These are phyloP conservation scores for Acacia acuminata DNA, from an alignment of 306 rosid species.

Conservation along the genomic window DNA sequence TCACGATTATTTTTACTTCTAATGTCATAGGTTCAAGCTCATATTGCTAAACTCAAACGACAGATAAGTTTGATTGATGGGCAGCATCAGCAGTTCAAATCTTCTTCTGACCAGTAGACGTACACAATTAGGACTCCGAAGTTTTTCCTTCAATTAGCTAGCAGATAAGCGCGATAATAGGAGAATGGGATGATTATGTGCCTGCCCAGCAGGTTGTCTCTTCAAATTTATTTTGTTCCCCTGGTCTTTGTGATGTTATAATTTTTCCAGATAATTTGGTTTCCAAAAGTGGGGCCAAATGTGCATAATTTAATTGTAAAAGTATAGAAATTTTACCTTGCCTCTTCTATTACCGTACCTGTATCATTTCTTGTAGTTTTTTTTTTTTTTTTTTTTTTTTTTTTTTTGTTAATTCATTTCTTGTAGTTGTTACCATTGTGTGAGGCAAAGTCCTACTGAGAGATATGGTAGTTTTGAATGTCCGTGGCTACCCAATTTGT, in stretches of 20 bases:
- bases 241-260: background rate
- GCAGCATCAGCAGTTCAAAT: slow-evolving; percentile 40
- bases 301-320: background rate
- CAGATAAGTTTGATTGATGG: slow-evolving; percentile 47
- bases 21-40: slow-evolving; percentile 50
- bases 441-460: background rate
- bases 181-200: background rate
- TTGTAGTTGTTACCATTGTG: background rate
- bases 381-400: too few relatives aligned
- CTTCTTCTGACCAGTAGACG: slow-evolving; percentile 43
- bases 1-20: background rate
- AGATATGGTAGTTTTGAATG: background rate
- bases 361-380: background rate
- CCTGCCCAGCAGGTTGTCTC: background rate
- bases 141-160: slow-evolving; percentile 10
- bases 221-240: background rate
- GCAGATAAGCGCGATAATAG: slow-evolving; percentile 1
- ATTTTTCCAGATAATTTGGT: background rate
- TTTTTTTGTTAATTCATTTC: too few relatives aligned
- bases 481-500: background rate
- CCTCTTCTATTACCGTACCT: background rate
- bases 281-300: background rate
- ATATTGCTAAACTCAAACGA: slow-evolving; percentile 49
- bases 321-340: background rate
- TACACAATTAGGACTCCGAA: slow-evolving; percentile 16